Evolutionary conservation across 2,329 filamentous ascomycete species (phyloP).

Genomic region (Aspergillus neoniger): DNA sequence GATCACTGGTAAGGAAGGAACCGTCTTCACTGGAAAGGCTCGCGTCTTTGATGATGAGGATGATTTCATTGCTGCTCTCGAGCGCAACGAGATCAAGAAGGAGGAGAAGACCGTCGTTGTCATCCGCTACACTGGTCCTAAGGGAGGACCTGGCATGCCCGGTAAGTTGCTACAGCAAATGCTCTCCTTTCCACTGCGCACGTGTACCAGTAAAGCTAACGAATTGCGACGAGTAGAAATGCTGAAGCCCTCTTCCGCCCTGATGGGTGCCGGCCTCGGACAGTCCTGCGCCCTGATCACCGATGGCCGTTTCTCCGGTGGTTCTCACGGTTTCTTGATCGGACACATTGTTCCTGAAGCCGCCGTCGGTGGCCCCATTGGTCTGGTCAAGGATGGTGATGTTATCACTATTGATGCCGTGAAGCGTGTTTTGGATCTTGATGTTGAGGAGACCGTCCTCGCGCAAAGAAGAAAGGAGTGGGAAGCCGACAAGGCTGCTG

Average conservation of each 20-base stretch:
- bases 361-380: slow-evolving; percentile 81
- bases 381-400: slow-evolving; percentile 78
- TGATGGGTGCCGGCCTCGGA: slow-evolving; percentile 73
- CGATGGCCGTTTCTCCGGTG: slow-evolving; percentile 65
- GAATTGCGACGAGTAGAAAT: slow-evolving; percentile 51
- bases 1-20: slow-evolving; percentile 75
- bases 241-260: slow-evolving; percentile 69
- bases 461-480: slow-evolving; percentile 59
- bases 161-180: slow-evolving; percentile 13
- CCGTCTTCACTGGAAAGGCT: slow-evolving; percentile 67
- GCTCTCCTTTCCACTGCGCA: too few relatives aligned
- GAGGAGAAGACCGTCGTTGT: slow-evolving; percentile 76
- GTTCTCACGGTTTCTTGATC: slow-evolving; percentile 82
- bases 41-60: slow-evolving; percentile 72
- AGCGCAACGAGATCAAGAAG: slow-evolving; percentile 69
- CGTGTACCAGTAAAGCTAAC: neutral
- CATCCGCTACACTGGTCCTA: slow-evolving; percentile 60
- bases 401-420: slow-evolving; percentile 80
- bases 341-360: slow-evolving; percentile 88
- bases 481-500: slow-evolving; percentile 50
- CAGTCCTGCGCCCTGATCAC: slow-evolving; percentile 71
- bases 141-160: slow-evolving; percentile 67
- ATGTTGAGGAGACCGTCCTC: slow-evolving; percentile 67
- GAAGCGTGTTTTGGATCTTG: slow-evolving; percentile 65
- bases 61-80: slow-evolving; percentile 67